A percentile compares a stretch with the other conserved stretches of the same genome.
phyloP scores from a whole-genome alignment of 1,284 basidiomycete species.

The Moesziomyces parantarcticus region DNA sequence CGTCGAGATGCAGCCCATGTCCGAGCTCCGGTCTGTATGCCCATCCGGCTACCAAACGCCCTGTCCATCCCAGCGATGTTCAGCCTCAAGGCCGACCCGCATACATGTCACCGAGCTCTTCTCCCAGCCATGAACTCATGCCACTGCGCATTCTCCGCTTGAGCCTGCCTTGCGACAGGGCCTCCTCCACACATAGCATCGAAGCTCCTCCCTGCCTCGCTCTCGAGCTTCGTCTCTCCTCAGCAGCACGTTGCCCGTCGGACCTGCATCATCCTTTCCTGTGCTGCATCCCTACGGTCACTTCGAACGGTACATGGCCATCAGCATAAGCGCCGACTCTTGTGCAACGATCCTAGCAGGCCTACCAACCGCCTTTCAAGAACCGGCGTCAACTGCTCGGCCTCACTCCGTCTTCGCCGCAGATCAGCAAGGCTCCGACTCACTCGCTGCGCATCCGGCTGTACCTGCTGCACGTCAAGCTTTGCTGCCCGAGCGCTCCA shows the following conservation, averaged over 20 bases:
- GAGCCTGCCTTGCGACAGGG: not conserved
- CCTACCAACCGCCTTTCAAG: too few species aligned
- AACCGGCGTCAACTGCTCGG: not conserved
- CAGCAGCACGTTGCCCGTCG: slow-evolving; percentile 11
- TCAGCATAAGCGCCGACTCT: not conserved
- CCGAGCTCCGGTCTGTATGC: slow-evolving; percentile 18
- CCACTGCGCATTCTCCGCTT: not conserved
- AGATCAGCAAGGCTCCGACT: slow-evolving; percentile 13
- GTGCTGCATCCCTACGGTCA: slow-evolving; percentile 2
- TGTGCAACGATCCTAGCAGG: too few species aligned
- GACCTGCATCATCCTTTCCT: slow-evolving; percentile 17
- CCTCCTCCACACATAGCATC: not conserved
- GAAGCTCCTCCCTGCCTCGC: not conserved
- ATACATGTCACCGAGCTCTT: slow-evolving; percentile 33
- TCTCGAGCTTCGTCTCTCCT: slow-evolving; percentile 1
- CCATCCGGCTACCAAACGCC: too few species aligned
- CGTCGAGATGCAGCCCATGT: slow-evolving; percentile 21
- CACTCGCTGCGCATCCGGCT: slow-evolving; percentile 18
- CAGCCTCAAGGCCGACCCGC: slow-evolving; percentile 32
- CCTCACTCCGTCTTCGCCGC: slow-evolving; percentile 1
- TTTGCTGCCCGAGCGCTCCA: slow-evolving; percentile 25
- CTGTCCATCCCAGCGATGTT: slow-evolving; percentile 1
- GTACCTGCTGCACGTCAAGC: slow-evolving; percentile 23
- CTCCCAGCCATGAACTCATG: not conserved
- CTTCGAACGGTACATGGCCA: slow-evolving; percentile 16